A percentile compares a stretch with the other conserved stretches of the same genome.
Conservation (phyloP, 179 eudicot species). For the Beta lomatogona region DNA sequence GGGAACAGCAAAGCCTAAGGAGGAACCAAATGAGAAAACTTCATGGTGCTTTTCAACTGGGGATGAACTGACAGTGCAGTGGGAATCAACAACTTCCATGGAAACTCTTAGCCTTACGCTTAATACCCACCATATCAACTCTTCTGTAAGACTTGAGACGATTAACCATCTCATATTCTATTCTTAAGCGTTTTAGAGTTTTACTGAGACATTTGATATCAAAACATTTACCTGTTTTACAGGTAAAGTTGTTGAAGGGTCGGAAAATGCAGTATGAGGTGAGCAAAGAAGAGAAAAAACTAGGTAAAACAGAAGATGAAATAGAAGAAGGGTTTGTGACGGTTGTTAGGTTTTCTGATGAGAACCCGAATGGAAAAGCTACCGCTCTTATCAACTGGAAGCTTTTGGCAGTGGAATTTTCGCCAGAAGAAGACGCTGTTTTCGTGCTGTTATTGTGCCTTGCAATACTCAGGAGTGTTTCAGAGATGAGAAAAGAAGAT, state of each 20-base stretch:
- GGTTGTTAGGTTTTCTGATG: constrained; percentile 70
- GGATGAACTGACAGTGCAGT: constrained; percentile 55
- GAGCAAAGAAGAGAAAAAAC: constrained; percentile 29
- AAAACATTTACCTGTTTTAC: constrained; percentile 4
- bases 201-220: background rate
- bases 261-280: constrained; percentile 67
- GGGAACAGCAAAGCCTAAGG: constrained; percentile 81
- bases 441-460: constrained; percentile 65
- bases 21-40: constrained; percentile 58
- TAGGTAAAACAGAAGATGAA: constrained; percentile 20
- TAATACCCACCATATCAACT: constrained; percentile 38
- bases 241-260: constrained; percentile 72
- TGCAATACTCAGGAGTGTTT: constrained; percentile 63
- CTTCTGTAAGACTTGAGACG: constrained; percentile 39
- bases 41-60: constrained; percentile 78
- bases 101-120: constrained; percentile 46
- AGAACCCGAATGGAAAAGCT: constrained; percentile 78
- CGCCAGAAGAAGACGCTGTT: constrained; percentile 88
- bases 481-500: constrained; percentile 70
- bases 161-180: background rate
- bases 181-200: background rate
- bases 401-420: constrained; percentile 57
- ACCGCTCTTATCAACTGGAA: constrained; percentile 94
- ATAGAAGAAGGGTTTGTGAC: constrained; percentile 63
- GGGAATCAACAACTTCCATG: constrained; percentile 46